Conservation (phyloP, 148 eudicot genomes). For the Mesembryanthemum crystallinum region DNA sequence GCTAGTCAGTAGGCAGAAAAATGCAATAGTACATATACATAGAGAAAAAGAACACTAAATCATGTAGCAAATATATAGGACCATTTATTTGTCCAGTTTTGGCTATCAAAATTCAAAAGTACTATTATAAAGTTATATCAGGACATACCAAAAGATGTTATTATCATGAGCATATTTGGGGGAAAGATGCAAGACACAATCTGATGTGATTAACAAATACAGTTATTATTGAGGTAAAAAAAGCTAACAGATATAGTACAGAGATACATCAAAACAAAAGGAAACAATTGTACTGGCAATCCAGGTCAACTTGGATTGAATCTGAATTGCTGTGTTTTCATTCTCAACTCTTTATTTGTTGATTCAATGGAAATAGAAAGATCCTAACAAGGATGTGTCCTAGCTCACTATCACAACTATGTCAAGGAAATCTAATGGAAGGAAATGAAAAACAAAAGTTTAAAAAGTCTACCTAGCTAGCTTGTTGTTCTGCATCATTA, state of each 20-base stretch:
- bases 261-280: neutral
- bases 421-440: neutral
- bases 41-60: too few species aligned
- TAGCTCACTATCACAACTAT: neutral
- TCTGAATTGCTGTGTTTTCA: conserved; percentile 12
- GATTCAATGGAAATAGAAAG: neutral
- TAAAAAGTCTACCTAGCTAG: neutral
- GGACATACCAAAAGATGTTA: too few species aligned
- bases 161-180: neutral
- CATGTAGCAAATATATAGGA: too few species aligned
- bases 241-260: neutral
- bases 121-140: too few species aligned
- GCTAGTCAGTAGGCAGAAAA: too few species aligned
- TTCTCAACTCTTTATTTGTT: neutral
- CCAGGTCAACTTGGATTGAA: conserved; percentile 25
- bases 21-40: too few species aligned
- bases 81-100: too few species aligned
- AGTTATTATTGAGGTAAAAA: neutral
- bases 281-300: conserved; percentile 5
- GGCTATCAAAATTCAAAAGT: too few species aligned
- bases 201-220: neutral
- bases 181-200: neutral
- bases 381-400: neutral
- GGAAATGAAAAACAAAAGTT: neutral
- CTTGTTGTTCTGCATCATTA: conserved; percentile 31